These are phyloP conservation scores for Schwanniomyces pseudopolymorphus DNA, from an alignment of 805 yeast species.

Conservation along the genomic window DNA sequence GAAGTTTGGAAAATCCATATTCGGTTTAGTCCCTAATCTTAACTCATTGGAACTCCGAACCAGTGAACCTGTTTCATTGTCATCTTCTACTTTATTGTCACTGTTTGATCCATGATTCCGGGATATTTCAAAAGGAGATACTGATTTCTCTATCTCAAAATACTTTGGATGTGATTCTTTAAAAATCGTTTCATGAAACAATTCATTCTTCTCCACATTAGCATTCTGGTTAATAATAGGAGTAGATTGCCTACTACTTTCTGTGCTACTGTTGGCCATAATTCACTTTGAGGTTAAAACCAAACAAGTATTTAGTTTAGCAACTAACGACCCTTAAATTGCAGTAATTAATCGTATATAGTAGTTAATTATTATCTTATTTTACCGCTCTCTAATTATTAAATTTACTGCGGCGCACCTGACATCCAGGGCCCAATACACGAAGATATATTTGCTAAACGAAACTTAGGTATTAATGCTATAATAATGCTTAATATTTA, in stretches of 20 bases:
- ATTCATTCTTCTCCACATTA: background rate
- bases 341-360: background rate
- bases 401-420: slow-evolving; percentile 1
- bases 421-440: background rate
- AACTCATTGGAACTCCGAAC: background rate
- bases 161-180: slow-evolving; percentile 15
- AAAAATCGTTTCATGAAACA: slow-evolving; percentile 16
- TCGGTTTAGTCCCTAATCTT: background rate
- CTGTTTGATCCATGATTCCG: background rate
- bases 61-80: background rate
- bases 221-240: background rate
- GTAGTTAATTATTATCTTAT: background rate
- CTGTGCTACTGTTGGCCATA: background rate
- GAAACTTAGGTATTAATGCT: background rate
- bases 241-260: background rate
- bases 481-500: background rate
- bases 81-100: background rate
- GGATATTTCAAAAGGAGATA: slow-evolving; percentile 29
- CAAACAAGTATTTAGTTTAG: background rate
- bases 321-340: background rate
- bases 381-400: background rate
- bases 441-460: background rate
- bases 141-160: slow-evolving; percentile 27
- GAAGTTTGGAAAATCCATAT: slow-evolving; percentile 6
- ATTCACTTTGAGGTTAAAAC: background rate